Conservation (phyloP, 2,329 filamentous ascomycete genomes). For the Chaetomium globosum region DNA sequence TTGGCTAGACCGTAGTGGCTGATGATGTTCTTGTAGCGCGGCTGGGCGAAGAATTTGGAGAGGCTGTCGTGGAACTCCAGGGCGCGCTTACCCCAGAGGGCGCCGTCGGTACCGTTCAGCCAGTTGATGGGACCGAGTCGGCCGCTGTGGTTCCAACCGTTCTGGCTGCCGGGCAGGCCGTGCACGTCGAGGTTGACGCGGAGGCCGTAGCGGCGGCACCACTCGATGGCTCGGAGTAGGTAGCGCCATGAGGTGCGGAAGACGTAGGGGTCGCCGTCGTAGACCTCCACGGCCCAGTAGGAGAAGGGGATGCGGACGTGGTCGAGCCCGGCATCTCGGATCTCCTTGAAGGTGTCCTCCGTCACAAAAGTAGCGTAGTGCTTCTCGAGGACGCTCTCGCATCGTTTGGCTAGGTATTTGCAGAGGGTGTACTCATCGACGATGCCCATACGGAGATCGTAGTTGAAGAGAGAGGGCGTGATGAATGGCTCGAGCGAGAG, state of each 20-base stretch:
- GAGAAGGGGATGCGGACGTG: slow-evolving; percentile 95
- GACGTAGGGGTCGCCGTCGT: slow-evolving; percentile 85
- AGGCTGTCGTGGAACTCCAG: slow-evolving; percentile 86
- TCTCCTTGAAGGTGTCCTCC: slow-evolving; percentile 80
- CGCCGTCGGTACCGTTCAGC: slow-evolving; percentile 87
- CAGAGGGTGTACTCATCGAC: slow-evolving; percentile 88
- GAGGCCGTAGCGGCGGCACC: slow-evolving; percentile 86
- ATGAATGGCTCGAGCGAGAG: slow-evolving; percentile 93
- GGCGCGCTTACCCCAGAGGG: slow-evolving; percentile 75
- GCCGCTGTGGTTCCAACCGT: slow-evolving; percentile 97
- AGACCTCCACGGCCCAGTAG: slow-evolving; percentile 90
- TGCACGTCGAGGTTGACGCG: slow-evolving; percentile 93
- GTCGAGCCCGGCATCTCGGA: slow-evolving; percentile 84
- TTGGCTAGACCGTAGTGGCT: slow-evolving; percentile 93
- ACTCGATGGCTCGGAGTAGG: slow-evolving; percentile 88
- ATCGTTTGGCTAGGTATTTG: slow-evolving; percentile 67
- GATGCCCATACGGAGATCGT: slow-evolving; percentile 64
- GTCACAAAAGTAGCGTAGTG: slow-evolving; percentile 91
- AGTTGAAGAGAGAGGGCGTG: slow-evolving; percentile 83
- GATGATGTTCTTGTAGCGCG: slow-evolving; percentile 88
- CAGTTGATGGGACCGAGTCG: slow-evolving; percentile 78
- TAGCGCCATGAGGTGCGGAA: slow-evolving; percentile 90
- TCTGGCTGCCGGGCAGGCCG: slow-evolving; percentile 88
- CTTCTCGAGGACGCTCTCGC: slow-evolving; percentile 72
- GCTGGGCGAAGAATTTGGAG: slow-evolving; percentile 89